Conservation (phyloP, 768 basidiomycete genomes). For the Myochromella boudieri region DNA sequence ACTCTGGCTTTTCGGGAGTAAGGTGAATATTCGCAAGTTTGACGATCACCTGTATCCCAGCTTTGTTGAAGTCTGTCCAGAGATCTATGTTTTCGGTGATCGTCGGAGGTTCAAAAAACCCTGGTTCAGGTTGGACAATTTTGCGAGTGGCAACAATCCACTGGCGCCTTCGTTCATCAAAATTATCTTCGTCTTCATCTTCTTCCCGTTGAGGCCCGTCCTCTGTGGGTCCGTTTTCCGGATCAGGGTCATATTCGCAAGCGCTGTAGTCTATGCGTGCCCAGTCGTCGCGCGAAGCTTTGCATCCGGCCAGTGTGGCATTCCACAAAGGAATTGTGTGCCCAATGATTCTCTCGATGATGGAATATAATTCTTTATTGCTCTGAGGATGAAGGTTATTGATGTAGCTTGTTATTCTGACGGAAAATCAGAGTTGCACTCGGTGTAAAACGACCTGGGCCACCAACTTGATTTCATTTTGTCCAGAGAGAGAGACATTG, state of each 20-base stretch:
- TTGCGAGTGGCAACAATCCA: conserved; percentile 5
- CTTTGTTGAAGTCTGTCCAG: conserved; percentile 1
- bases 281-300: background rate
- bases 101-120: conserved; percentile 7
- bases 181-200: conserved; percentile 19
- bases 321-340: conserved; percentile 34
- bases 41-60: conserved; percentile 16
- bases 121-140: conserved; percentile 17
- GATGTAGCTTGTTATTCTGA: conserved; percentile 38
- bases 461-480: conserved; percentile 18
- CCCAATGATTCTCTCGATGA: conserved; percentile 26
- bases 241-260: conserved; percentile 17
- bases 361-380: conserved; percentile 22
- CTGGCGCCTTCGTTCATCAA: conserved; percentile 8
- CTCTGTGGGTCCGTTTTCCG: conserved; percentile 3
- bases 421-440: background rate
- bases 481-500: conserved; percentile 25
- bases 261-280: conserved; percentile 17
- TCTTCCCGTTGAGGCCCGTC: conserved; percentile 16
- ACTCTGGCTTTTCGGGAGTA: conserved; percentile 14
- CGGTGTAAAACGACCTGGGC: background rate
- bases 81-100: conserved; percentile 3
- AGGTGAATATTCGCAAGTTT: conserved; percentile 19
- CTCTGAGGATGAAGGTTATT: conserved; percentile 38
- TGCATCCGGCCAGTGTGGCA: conserved; percentile 20